Conservation (phyloP, 1,139 yeast species). For the Yamadazyma trypodendri region DNA sequence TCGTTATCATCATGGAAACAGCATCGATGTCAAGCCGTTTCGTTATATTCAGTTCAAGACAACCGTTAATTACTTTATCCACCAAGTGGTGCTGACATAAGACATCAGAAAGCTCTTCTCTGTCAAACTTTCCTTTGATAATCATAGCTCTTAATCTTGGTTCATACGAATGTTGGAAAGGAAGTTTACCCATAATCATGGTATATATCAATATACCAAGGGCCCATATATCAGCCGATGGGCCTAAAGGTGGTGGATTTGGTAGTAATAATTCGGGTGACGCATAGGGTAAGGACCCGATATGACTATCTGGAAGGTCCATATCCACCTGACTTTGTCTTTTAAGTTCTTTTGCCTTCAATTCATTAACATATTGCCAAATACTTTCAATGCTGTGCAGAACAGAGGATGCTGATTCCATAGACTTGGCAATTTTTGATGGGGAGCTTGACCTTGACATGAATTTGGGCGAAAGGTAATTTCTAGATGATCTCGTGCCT, state of each 20-base stretch:
- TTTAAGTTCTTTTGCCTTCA: constrained; percentile 17
- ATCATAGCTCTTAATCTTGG: constrained; percentile 77
- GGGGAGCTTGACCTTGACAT: constrained; percentile 16
- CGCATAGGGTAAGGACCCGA: constrained; percentile 91
- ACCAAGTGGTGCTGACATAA: constrained; percentile 31
- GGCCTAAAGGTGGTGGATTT: constrained; percentile 66
- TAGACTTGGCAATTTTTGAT: constrained; percentile 5
- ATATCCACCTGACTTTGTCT: constrained; percentile 23
- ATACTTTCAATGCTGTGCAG: constrained; percentile 16
- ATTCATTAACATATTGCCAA: constrained; percentile 14
- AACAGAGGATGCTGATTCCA: constrained; percentile 6
- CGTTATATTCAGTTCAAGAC: constrained; percentile 52
- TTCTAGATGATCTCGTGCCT: constrained; percentile 3
- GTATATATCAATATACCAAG: constrained; percentile 77
- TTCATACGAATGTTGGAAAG: constrained; percentile 80
- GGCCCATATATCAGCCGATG: constrained; percentile 88
- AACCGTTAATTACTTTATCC: constrained; percentile 50
- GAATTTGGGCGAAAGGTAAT: constrained; percentile 24
- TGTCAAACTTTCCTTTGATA: constrained; percentile 61
- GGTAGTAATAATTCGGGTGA: constrained; percentile 79
- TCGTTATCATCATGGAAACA: constrained; percentile 7
- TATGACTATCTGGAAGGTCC: constrained; percentile 59
- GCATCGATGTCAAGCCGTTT: constrained; percentile 49
- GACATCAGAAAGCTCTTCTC: constrained; percentile 38
- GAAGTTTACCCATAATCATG: constrained; percentile 70